Conservation (phyloP, 1,284 basidiomycete species). For the Tilletiaria anomala region DNA sequence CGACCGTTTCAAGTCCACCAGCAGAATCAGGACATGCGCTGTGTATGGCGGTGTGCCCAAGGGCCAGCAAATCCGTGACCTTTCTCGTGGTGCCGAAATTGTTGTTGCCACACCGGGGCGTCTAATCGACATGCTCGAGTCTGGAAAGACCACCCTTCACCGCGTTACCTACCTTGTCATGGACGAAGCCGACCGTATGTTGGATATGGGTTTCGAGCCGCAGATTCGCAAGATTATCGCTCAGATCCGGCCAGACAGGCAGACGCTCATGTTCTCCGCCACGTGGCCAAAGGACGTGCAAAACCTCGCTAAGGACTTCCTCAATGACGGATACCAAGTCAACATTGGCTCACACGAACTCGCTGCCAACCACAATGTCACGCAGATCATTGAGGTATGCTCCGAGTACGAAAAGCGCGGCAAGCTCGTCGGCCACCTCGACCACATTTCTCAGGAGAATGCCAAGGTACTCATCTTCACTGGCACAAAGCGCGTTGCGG, state of each 20-base stretch:
- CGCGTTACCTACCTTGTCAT: slow-evolving; percentile 95
- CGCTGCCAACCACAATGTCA: slow-evolving; percentile 95
- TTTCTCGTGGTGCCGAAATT: slow-evolving; percentile 90
- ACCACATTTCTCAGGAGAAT: slow-evolving; percentile 88
- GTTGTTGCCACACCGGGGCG: slow-evolving; percentile 62
- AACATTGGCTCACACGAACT: slow-evolving; percentile 98
- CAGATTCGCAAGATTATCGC: slow-evolving; percentile 96
- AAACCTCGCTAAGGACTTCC: slow-evolving; percentile 88
- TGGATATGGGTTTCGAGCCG: slow-evolving; percentile 99
- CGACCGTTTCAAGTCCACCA: slow-evolving; percentile 93
- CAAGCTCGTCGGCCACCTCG: slow-evolving; percentile 91
- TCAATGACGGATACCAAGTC: slow-evolving; percentile 90
- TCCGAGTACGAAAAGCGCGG: slow-evolving; percentile 94
- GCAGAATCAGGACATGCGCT: slow-evolving; percentile 90
- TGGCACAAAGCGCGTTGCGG: slow-evolving; percentile 90
- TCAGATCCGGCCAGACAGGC: slow-evolving; percentile 90
- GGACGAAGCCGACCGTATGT: slow-evolving; percentile 97
- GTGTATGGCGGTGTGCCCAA: slow-evolving; percentile 98
- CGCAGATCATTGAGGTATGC: slow-evolving; percentile 86
- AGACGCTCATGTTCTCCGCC: slow-evolving; percentile 70
- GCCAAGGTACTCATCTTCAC: slow-evolving; percentile 99
- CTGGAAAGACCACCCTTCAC: slow-evolving; percentile 84
- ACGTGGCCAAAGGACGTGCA: slow-evolving; percentile 99
- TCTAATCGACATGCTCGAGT: slow-evolving; percentile 81
- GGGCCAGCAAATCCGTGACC: slow-evolving; percentile 85